Conservation (phyloP, 352 stramenopile genomes). For the Globisporangium lucens region DNA sequence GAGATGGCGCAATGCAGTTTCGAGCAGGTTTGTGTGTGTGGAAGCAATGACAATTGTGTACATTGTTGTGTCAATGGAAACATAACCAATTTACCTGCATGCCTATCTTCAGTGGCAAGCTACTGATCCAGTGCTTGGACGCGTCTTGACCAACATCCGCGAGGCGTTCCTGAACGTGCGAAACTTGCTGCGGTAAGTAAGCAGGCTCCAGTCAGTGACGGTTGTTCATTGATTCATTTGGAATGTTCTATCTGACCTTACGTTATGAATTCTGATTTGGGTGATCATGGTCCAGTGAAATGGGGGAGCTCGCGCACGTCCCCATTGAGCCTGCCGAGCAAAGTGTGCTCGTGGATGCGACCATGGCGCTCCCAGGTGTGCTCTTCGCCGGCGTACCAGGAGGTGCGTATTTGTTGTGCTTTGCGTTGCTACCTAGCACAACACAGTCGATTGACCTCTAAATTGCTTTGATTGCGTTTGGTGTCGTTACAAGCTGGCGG, state of each 20-base stretch:
- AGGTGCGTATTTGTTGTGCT: constrained; percentile 24
- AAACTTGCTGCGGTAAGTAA: constrained; percentile 64
- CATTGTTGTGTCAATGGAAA: background rate
- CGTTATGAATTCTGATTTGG: background rate
- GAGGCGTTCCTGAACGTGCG: constrained; percentile 80
- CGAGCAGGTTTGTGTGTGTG: constrained; percentile 26
- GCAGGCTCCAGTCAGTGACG: background rate
- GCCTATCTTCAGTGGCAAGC: constrained; percentile 37
- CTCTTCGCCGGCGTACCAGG: constrained; percentile 93
- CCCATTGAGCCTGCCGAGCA: constrained; percentile 93
- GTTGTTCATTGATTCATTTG: background rate
- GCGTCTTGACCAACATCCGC: constrained; percentile 51
- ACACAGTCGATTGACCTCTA: too few relatives aligned
- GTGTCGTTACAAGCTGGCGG: constrained; percentile 59
- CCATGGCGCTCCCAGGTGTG: constrained; percentile 90
- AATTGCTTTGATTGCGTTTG: too few relatives aligned
- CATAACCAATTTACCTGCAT: background rate
- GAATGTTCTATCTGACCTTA: background rate
- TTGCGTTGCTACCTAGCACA: too few relatives aligned
- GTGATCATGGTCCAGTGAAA: constrained; percentile 39
- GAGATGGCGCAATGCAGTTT: constrained; percentile 10
- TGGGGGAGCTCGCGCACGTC: constrained; percentile 88
- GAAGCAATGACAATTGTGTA: background rate
- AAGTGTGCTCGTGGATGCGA: constrained; percentile 91
- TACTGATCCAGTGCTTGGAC: constrained; percentile 31